Evolutionary conservation across 345 rosid species (phyloP), one percentile per base, ranked within the genome.

Genomic region (Ceriops tagal): DNA sequence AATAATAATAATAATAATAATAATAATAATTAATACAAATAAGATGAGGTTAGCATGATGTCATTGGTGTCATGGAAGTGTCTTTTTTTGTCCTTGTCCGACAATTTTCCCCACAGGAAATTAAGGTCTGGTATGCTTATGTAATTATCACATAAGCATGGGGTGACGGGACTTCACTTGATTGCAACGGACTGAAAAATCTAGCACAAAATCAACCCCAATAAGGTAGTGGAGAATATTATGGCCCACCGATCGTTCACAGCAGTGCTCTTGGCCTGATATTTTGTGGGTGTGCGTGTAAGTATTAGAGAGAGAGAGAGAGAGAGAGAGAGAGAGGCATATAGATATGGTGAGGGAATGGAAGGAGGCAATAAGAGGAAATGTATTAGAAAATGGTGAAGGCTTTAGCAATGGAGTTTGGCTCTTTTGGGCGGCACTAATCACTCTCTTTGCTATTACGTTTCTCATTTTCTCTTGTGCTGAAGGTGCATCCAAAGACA

Each of bases 401-500:
- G 72, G 60, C 58, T 15, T 39, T 13, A 62, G 74, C 61, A 70
- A 35, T 20, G 53, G 22, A 53, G 63, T 71, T 31, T 58, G 70
- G 16, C 22, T 81, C 43, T 32, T 77, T 13, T 79, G 80, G 81
- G 85, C 74, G 22, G 79, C 77, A 15, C 18, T 83, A 19, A 46
- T 85, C 51, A 67, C 78, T 56, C 70, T 83, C 19, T 79, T 77
- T n/a, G 8, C 82, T 56, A 31, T 85, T 32, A 7, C 71, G 58
- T 62, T 71, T 9, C 66, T 80, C 3, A 65, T 78, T 51, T 78
- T 86, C 67, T 68, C 85, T 22, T 88, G 92, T 51, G 87, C 88
- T 27, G 82, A 68, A 19, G 85, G 88, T 30, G 83, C 83, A 55
- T 77, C 90, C 65, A 79, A 81, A 62, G 86, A 80, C 70, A 75